phyloP scores from a whole-genome alignment of 1,139 yeast genomes.

The Blastobotrys ciferrii region DNA sequence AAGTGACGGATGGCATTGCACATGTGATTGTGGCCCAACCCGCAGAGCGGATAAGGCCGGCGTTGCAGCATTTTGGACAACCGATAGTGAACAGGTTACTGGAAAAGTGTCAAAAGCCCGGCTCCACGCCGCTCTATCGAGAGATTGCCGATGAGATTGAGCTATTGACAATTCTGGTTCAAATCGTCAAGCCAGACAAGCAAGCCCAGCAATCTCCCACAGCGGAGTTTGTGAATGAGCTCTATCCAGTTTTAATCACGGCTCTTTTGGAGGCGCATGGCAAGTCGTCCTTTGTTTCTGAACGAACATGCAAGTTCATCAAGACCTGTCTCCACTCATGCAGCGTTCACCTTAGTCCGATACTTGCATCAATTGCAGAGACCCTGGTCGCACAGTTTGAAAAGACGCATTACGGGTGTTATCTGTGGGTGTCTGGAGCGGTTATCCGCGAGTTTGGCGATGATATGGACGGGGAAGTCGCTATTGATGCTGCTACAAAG shows the following conservation, averaged over 20 bases:
- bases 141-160: conserved; percentile 76
- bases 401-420: conserved; percentile 71
- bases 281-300: conserved; percentile 59
- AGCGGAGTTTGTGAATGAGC: conserved; percentile 54
- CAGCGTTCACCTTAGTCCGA: conserved; percentile 59
- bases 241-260: conserved; percentile 56
- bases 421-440: conserved; percentile 86
- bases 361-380: conserved; percentile 63
- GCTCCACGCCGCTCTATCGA: conserved; percentile 42
- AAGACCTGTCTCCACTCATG: conserved; percentile 68
- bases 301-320: conserved; percentile 67
- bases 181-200: conserved; percentile 43
- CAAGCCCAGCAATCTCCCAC: conserved; percentile 48
- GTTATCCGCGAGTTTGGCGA: conserved; percentile 76
- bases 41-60: conserved; percentile 40
- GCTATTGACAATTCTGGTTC: conserved; percentile 66
- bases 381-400: conserved; percentile 66
- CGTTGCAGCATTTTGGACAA: conserved; percentile 59
- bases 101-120: conserved; percentile 27
- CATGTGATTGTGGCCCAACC: conserved; percentile 69
- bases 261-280: conserved; percentile 55
- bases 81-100: conserved; percentile 59
- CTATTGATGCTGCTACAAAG: conserved; percentile 34
- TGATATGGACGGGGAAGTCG: conserved; percentile 46
- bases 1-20: conserved; percentile 86